A percentile compares a stretch with the other conserved stretches of the same genome.
Conservation (phyloP, 140 eudicot genomes). For the Oenanthe javanica region DNA sequence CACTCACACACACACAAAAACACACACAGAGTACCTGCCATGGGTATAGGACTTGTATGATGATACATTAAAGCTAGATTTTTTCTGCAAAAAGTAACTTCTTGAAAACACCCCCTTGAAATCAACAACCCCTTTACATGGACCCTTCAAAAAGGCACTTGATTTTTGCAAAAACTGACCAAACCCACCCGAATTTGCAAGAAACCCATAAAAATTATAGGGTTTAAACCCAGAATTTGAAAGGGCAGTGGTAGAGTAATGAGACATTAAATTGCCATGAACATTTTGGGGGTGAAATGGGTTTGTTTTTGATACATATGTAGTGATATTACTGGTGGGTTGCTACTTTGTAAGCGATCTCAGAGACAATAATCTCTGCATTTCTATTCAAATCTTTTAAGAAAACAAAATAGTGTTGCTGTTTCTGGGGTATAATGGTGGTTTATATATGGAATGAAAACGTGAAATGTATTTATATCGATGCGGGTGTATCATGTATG, state of each 20-base stretch:
- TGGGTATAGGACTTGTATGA: conserved; percentile 24
- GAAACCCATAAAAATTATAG: conserved; percentile 23
- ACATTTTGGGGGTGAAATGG: conserved; percentile 21
- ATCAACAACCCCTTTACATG: conserved; percentile 23
- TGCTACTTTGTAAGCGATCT: conserved; percentile 33
- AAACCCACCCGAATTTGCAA: conserved; percentile 20
- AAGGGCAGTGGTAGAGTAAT: conserved; percentile 19
- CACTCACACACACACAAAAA: too few relatives aligned
- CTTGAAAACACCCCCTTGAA: conserved; percentile 20
- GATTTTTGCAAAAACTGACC: conserved; percentile 23
- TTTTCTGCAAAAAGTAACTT: conserved; percentile 22
- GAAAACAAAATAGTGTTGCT: neutral
- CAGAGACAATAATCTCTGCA: conserved; percentile 48
- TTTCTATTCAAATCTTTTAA: conserved; percentile 7
- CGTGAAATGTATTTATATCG: too few relatives aligned
- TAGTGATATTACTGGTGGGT: neutral
- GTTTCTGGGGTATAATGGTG: neutral
- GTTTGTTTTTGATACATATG: conserved; percentile 25
- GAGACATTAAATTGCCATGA: neutral
- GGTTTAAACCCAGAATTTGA: conserved; percentile 23
- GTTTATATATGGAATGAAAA: too few relatives aligned
- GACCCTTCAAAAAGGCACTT: conserved; percentile 26
- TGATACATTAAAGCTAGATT: conserved; percentile 20
- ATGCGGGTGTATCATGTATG: too few relatives aligned
- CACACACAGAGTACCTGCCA: neutral